These are phyloP conservation scores for Aquilaria sinensis DNA, from an alignment of 345 rosid genomes.

Conservation along the genomic window DNA sequence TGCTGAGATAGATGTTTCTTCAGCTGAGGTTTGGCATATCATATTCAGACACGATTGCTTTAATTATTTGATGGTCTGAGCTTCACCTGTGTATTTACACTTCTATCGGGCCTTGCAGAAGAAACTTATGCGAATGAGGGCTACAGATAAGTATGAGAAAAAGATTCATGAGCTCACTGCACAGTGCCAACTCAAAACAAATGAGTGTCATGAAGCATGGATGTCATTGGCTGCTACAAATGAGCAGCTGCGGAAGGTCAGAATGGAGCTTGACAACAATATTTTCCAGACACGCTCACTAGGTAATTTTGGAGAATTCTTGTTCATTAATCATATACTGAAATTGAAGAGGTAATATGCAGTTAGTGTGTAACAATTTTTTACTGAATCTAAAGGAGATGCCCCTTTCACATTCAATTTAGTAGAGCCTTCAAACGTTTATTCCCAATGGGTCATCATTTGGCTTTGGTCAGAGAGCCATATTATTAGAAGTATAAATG, in stretches of 20 bases:
- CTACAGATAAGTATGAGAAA: constrained; percentile 74
- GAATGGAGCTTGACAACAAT: constrained; percentile 88
- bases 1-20: constrained; percentile 67
- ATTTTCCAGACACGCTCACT: constrained; percentile 55
- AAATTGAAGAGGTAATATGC: background rate
- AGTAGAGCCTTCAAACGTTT: no score
- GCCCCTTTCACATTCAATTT: background rate
- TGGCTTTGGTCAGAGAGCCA: no score
- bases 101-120: constrained; percentile 43
- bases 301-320: constrained; percentile 36
- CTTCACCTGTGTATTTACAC: constrained; percentile 12
- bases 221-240: constrained; percentile 79
- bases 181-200: constrained; percentile 62
- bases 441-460: no score
- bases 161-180: constrained; percentile 68
- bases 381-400: background rate
- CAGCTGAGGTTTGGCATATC: constrained; percentile 46
- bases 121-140: constrained; percentile 64
- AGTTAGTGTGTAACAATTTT: constrained; percentile 3
- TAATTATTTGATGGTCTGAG: constrained; percentile 10
- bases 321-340: background rate
- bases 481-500: no score
- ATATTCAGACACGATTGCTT: background rate
- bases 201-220: constrained; percentile 99
- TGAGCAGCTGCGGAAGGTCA: constrained; percentile 76